phyloP scores from a whole-genome alignment of 768 basidiomycete genomes.

The Pisolithus marmoratus region DNA sequence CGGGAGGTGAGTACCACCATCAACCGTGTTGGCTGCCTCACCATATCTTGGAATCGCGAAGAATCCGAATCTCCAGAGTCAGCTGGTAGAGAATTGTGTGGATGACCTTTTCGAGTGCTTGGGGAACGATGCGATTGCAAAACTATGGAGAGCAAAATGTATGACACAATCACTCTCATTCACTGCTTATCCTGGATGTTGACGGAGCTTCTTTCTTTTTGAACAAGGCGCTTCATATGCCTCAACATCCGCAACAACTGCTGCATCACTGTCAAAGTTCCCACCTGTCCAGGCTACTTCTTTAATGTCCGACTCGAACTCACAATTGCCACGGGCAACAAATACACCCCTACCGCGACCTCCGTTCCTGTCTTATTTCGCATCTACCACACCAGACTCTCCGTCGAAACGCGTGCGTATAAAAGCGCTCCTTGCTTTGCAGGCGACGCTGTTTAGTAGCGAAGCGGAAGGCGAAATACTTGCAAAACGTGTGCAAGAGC shows the following conservation, averaged over 20 bases:
- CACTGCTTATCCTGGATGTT: too few species aligned
- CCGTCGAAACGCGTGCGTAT: constrained; percentile 66
- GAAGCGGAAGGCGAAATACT: constrained; percentile 6
- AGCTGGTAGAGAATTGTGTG: constrained; percentile 53
- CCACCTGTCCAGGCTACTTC: not conserved
- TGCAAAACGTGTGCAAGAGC: constrained; percentile 15
- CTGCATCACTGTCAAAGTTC: constrained; percentile 4
- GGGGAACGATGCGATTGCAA: constrained; percentile 45
- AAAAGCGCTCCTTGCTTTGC: constrained; percentile 73
- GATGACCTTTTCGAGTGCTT: constrained; percentile 46
- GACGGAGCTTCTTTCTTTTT: constrained; percentile 1
- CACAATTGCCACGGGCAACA: not conserved
- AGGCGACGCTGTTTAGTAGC: constrained; percentile 27
- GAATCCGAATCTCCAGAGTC: constrained; percentile 61
- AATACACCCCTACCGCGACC: constrained; percentile 7
- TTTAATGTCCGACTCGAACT: constrained; percentile 1
- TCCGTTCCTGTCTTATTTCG: constrained; percentile 58
- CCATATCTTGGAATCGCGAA: constrained; percentile 15
- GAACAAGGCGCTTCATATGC: constrained; percentile 48
- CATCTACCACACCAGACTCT: constrained; percentile 79
- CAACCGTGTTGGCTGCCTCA: not conserved
- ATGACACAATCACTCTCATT: constrained; percentile 1
- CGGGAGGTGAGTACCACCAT: constrained; percentile 40
- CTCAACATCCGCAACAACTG: constrained; percentile 17
- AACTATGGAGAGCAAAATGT: constrained; percentile 74